Evolutionary conservation across 2,329 filamentous ascomycete species (phyloP).

Genomic region (Fusarium sterilihyphosum): DNA sequence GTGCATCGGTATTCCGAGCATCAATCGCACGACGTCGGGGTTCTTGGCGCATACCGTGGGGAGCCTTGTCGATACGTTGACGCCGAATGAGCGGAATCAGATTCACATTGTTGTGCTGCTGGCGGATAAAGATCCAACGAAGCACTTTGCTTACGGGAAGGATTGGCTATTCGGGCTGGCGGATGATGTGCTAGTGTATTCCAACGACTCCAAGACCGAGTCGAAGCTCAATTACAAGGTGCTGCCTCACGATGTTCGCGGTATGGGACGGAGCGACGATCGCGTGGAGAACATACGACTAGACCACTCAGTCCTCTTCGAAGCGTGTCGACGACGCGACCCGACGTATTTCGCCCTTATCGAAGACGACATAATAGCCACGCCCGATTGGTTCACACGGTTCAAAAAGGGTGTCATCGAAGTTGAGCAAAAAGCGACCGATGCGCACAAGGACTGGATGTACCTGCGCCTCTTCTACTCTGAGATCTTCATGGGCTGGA

Average conservation of each 20-base stretch:
- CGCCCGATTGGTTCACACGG: constrained; percentile 47
- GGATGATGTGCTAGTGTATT: constrained; percentile 49
- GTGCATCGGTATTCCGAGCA: constrained; percentile 50
- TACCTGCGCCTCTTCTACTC: constrained; percentile 53
- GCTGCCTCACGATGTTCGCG: constrained; percentile 37
- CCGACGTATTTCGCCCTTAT: constrained; percentile 50
- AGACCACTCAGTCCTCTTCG: constrained; percentile 48
- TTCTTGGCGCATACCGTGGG: constrained; percentile 46
- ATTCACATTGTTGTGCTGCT: constrained; percentile 49
- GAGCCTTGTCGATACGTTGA: constrained; percentile 47
- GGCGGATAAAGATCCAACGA: constrained; percentile 46
- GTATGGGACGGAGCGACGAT: constrained; percentile 39
- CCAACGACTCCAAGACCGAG: background rate
- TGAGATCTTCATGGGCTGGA: constrained; percentile 52
- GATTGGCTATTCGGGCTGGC: constrained; percentile 47
- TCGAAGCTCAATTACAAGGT: constrained; percentile 24
- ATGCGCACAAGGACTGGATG: constrained; percentile 44
- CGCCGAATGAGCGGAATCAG: constrained; percentile 43
- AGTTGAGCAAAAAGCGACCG: constrained; percentile 40
- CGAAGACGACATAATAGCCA: constrained; percentile 51
- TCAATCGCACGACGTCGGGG: constrained; percentile 45
- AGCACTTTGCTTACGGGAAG: constrained; percentile 46
- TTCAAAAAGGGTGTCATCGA: constrained; percentile 43
- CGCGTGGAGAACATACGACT: constrained; percentile 48
- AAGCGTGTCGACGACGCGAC: constrained; percentile 43